Percentiles rank a stretch among this genome's conserved stretches.
phyloP scores from a whole-genome alignment of 2,329 filamentous ascomycete species.

The Cordyceps farinosa region DNA sequence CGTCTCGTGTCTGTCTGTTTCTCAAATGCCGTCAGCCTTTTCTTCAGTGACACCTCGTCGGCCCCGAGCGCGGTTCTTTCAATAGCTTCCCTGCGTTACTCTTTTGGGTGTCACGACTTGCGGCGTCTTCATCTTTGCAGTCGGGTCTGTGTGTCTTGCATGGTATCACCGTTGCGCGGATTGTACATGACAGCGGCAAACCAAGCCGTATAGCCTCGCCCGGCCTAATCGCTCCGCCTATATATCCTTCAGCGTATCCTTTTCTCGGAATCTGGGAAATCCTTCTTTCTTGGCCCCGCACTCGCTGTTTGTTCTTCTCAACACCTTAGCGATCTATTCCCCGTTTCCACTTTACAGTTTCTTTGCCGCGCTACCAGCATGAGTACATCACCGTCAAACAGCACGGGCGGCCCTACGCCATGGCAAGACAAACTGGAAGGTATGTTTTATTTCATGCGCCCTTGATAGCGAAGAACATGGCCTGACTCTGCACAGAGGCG shows the following conservation, averaged over 20 bases:
- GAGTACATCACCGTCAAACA: conserved; percentile 20
- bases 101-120: conserved; percentile 1
- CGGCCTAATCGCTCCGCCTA: conserved; percentile 4
- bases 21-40: conserved; percentile 10
- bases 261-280: neutral
- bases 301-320: neutral
- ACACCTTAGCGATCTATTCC: conserved; percentile 3
- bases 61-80: neutral
- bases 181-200: conserved; percentile 19
- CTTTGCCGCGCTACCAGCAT: conserved; percentile 1
- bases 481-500: conserved; percentile 41
- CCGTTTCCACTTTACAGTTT: neutral
- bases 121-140: conserved; percentile 12
- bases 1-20: neutral
- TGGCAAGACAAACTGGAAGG: conserved; percentile 50
- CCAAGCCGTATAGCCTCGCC: conserved; percentile 17
- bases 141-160: conserved; percentile 15
- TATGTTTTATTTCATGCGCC: conserved; percentile 37
- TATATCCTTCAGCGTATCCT: conserved; percentile 12
- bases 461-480: conserved; percentile 28
- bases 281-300: neutral
- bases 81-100: conserved; percentile 4
- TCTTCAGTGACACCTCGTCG: neutral
- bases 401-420: conserved; percentile 24
- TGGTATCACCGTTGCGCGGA: conserved; percentile 15